A percentile compares a stretch with the other conserved stretches of the same genome.
phyloP scores from a whole-genome alignment of 2,329 filamentous ascomycete genomes.

The Alternaria triticimaculans region DNA sequence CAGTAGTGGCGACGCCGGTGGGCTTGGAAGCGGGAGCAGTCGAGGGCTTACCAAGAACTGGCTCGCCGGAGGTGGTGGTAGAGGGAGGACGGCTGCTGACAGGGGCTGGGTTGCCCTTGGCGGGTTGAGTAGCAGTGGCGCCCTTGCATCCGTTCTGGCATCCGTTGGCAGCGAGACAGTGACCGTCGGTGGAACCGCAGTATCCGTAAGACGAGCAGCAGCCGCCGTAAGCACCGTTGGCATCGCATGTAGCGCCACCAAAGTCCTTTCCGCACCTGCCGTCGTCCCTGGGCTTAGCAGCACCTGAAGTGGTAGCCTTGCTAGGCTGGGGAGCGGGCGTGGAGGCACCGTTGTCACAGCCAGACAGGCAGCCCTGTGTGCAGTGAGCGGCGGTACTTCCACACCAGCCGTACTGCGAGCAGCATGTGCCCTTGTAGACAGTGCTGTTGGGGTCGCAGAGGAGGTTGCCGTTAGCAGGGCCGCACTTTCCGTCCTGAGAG shows the following conservation, averaged over 20 bases:
- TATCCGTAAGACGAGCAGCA: constrained; percentile 50
- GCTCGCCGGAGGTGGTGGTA: constrained; percentile 43
- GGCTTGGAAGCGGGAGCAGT: constrained; percentile 20
- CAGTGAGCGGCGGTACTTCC: constrained; percentile 52
- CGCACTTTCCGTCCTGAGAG: constrained; percentile 51
- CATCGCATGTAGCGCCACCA: constrained; percentile 49
- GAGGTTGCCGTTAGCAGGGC: constrained; percentile 47
- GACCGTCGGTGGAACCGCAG: constrained; percentile 46
- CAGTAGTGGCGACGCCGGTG: constrained; percentile 51
- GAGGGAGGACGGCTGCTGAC: constrained; percentile 38
- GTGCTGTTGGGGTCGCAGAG: constrained; percentile 55
- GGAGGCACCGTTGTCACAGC: constrained; percentile 38
- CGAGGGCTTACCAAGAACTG: constrained; percentile 46
- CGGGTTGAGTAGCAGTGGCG: constrained; percentile 13
- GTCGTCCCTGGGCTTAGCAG: constrained; percentile 34
- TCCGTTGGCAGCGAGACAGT: constrained; percentile 47
- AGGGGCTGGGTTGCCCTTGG: constrained; percentile 16
- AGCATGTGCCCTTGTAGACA: constrained; percentile 55
- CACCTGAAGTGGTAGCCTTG: constrained; percentile 15
- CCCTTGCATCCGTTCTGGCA: constrained; percentile 51
- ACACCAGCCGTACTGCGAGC: constrained; percentile 54
- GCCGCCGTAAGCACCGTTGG: constrained; percentile 48
- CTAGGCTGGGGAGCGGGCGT: constrained; percentile 8
- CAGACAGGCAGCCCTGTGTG: constrained; percentile 49
- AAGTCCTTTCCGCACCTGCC: constrained; percentile 53